Percentiles rank a stretch among this genome's conserved stretches.
Evolutionary conservation across 371 early-diverging fungal species (phyloP).

Genomic region (Synchytrium microbalum): DNA sequence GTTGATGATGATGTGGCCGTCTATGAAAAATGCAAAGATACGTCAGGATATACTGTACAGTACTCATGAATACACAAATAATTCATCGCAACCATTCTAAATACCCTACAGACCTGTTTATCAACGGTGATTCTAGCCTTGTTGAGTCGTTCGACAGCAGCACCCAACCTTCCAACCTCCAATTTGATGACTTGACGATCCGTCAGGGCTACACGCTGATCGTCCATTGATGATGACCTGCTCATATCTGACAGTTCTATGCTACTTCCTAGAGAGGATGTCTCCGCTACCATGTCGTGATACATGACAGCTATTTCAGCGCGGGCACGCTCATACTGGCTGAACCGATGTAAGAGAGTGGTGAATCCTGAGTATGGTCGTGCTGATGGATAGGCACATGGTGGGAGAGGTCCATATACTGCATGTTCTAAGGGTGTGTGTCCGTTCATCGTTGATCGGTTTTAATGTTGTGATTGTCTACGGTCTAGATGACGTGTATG

Average conservation of each 20-base stretch:
- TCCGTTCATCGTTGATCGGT: no score
- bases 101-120: neutral
- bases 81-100: no score
- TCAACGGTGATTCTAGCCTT: neutral
- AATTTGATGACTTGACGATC: slow-evolving; percentile 19
- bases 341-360: slow-evolving; percentile 22
- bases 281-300: neutral
- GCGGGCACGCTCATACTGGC: slow-evolving; percentile 18
- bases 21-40: no score
- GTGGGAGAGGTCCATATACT: slow-evolving; percentile 13
- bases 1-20: neutral
- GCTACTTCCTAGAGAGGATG: neutral
- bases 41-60: no score
- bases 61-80: no score
- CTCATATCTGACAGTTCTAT: neutral
- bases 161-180: slow-evolving; percentile 14
- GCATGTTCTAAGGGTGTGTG: no score
- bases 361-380: slow-evolving; percentile 23
- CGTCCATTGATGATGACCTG: slow-evolving; percentile 1
- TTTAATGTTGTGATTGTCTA: no score
- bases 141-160: slow-evolving; percentile 17
- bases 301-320: neutral
- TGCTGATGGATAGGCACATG: slow-evolving; percentile 18
- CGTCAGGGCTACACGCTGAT: slow-evolving; percentile 17
- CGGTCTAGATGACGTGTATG: no score